Evolutionary conservation across 768 basidiomycete genomes (phyloP).

Genomic region (Trametes maxima): DNA sequence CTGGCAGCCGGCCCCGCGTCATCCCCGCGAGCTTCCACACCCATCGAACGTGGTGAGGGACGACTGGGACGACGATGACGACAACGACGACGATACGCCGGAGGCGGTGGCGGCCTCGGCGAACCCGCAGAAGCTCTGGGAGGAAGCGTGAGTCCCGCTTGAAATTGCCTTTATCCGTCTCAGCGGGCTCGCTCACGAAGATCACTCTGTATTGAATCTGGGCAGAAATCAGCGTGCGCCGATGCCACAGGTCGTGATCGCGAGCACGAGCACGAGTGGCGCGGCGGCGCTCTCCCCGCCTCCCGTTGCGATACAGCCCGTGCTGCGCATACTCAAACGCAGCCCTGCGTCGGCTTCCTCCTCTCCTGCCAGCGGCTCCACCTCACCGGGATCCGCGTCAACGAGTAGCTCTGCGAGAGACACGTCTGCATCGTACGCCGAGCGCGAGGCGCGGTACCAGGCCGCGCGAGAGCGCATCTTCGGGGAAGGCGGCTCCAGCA

Average conservation of each 20-base stretch:
- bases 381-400: background rate
- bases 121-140: constrained; percentile 63
- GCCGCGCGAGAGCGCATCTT: constrained; percentile 78
- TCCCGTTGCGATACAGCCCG: constrained; percentile 58
- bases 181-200: constrained; percentile 13
- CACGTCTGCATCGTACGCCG: constrained; percentile 48
- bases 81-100: constrained; percentile 49
- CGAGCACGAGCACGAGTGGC: constrained; percentile 40
- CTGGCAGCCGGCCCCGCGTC: background rate
- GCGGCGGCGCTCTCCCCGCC: constrained; percentile 46
- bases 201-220: background rate
- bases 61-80: constrained; percentile 64
- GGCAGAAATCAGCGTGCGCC: constrained; percentile 60
- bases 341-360: constrained; percentile 40
- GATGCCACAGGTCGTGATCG: constrained; percentile 66
- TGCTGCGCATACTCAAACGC: constrained; percentile 74
- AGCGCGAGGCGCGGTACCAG: constrained; percentile 73
- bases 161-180: background rate
- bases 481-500: constrained; percentile 26
- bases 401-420: constrained; percentile 19
- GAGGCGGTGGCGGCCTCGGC: constrained; percentile 34
- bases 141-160: constrained; percentile 61
- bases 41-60: constrained; percentile 37
- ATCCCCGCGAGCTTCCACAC: background rate
- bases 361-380: background rate